Percentiles rank a stretch among this genome's conserved stretches.
These are phyloP conservation scores for Aquilaria yunnanensis DNA, from an alignment of 345 rosid species.

Conservation along the genomic window DNA sequence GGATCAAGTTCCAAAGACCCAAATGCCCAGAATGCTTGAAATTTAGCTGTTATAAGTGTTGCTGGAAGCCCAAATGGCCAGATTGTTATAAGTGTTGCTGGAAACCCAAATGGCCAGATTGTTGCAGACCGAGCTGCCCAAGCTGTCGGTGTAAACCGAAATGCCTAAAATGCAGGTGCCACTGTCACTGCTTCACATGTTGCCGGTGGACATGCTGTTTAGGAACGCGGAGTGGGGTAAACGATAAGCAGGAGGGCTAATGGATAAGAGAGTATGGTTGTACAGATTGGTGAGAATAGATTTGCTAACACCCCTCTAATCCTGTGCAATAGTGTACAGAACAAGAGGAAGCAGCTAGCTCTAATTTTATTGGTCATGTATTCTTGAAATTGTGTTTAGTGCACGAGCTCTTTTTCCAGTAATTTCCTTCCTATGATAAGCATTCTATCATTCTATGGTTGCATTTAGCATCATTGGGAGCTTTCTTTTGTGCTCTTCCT, in stretches of 20 bases:
- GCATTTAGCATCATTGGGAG: no score
- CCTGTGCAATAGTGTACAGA: slow-evolving; percentile 24
- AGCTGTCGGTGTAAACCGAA: slow-evolving; percentile 34
- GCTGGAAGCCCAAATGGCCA: slow-evolving; percentile 28
- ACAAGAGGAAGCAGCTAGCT: slow-evolving; percentile 15
- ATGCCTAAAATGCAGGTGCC: slow-evolving; percentile 29
- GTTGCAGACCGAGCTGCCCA: slow-evolving; percentile 36
- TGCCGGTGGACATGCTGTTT: slow-evolving; percentile 37
- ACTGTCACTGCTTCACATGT: slow-evolving; percentile 22
- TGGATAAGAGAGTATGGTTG: slow-evolving; percentile 18
- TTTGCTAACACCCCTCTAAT: slow-evolving; percentile 23
- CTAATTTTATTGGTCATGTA: background rate
- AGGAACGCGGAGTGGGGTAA: slow-evolving; percentile 14
- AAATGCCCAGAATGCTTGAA: slow-evolving; percentile 33
- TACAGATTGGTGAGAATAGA: slow-evolving; percentile 26
- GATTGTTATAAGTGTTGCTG: slow-evolving; percentile 34
- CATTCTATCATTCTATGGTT: no score
- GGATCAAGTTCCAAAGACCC: slow-evolving; percentile 34
- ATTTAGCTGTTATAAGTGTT: slow-evolving; percentile 24
- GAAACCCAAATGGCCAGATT: slow-evolving; percentile 24
- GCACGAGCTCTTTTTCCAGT: slow-evolving; percentile 6
- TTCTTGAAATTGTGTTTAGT: slow-evolving; percentile 12
- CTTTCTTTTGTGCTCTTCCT: no score
- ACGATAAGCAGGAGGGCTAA: slow-evolving; percentile 28
- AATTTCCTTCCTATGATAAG: background rate